phyloP scores from a whole-genome alignment of 1,284 basidiomycete species.

The Moniliophthora roreri region DNA sequence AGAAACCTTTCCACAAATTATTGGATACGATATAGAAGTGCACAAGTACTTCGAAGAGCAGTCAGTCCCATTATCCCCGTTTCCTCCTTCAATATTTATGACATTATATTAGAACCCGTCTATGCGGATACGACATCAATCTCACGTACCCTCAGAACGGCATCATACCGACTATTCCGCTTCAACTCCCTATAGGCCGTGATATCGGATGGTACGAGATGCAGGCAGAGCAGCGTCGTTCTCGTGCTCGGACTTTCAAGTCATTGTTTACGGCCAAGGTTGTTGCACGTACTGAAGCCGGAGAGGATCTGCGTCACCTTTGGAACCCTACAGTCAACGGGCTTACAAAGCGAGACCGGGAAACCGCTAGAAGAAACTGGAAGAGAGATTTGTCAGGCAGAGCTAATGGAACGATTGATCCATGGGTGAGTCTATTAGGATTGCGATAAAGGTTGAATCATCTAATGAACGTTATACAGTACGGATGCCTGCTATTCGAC shows the following conservation, averaged over 20 bases:
- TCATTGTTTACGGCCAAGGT: neutral
- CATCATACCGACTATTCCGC: conserved; percentile 47
- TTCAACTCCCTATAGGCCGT: conserved; percentile 33
- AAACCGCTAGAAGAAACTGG: conserved; percentile 26
- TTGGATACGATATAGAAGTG: conserved; percentile 65
- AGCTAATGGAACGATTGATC: conserved; percentile 51
- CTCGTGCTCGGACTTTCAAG: neutral
- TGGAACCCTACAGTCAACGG: neutral
- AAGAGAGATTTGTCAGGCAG: conserved; percentile 44
- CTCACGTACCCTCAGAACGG: conserved; percentile 68
- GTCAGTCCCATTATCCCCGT: conserved; percentile 35
- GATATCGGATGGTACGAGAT: conserved; percentile 23
- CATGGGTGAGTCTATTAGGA: conserved; percentile 38
- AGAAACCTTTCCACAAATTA: conserved; percentile 72
- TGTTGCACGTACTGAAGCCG: neutral
- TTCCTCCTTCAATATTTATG: conserved; percentile 1
- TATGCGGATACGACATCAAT: conserved; percentile 68
- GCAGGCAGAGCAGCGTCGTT: neutral
- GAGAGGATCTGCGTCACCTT: neutral
- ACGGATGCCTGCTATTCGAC: conserved; percentile 55
- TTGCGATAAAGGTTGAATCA: neutral
- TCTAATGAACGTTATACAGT: conserved; percentile 31
- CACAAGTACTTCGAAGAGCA: conserved; percentile 68
- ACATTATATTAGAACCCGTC: conserved; percentile 40
- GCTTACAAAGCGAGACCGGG: conserved; percentile 25